Evolutionary conservation across 2,329 filamentous ascomycete genomes (phyloP).

Genomic region (Cladosporium sp.): DNA sequence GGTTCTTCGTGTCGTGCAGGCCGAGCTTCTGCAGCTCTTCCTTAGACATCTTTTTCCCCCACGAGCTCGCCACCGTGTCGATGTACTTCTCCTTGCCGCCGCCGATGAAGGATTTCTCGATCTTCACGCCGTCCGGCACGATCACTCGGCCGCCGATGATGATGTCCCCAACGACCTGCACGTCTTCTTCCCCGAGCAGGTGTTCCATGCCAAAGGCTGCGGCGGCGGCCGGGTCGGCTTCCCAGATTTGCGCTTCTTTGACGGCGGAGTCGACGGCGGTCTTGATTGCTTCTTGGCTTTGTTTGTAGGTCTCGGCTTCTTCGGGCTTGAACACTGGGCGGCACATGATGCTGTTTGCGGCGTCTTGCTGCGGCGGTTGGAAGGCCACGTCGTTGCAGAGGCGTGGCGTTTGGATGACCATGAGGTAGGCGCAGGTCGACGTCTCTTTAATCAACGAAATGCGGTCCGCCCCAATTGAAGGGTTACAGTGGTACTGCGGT

Average conservation of each 20-base stretch:
- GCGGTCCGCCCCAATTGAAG: slow-evolving; percentile 63
- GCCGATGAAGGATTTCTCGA: slow-evolving; percentile 51
- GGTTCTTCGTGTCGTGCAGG: slow-evolving; percentile 63
- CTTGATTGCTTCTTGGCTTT: slow-evolving; percentile 17
- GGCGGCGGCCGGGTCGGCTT: slow-evolving; percentile 27
- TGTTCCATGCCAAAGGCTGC: slow-evolving; percentile 22
- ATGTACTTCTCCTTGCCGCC: slow-evolving; percentile 52
- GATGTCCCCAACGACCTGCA: slow-evolving; percentile 51
- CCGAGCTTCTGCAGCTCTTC: slow-evolving; percentile 55
- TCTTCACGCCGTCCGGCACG: slow-evolving; percentile 52
- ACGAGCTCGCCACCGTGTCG: slow-evolving; percentile 52
- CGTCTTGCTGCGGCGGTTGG: slow-evolving; percentile 71
- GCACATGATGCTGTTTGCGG: slow-evolving; percentile 73
- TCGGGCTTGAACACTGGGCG: slow-evolving; percentile 62
- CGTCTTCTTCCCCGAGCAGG: not conserved
- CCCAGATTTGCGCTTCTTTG: slow-evolving; percentile 19
- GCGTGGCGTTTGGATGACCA: slow-evolving; percentile 86
- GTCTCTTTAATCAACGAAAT: slow-evolving; percentile 94
- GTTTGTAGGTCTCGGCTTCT: slow-evolving; percentile 37
- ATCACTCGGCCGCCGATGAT: slow-evolving; percentile 54
- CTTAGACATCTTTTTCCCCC: slow-evolving; percentile 42
- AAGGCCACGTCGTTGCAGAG: slow-evolving; percentile 87
- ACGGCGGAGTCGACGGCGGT: slow-evolving; percentile 19
- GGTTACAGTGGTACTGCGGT: slow-evolving; percentile 67
- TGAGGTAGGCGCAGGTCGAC: slow-evolving; percentile 85